Percentiles rank a stretch among this genome's conserved stretches.
Conservation (phyloP, 2,329 filamentous ascomycete genomes). For the Aspergillus pseudotamarii region DNA sequence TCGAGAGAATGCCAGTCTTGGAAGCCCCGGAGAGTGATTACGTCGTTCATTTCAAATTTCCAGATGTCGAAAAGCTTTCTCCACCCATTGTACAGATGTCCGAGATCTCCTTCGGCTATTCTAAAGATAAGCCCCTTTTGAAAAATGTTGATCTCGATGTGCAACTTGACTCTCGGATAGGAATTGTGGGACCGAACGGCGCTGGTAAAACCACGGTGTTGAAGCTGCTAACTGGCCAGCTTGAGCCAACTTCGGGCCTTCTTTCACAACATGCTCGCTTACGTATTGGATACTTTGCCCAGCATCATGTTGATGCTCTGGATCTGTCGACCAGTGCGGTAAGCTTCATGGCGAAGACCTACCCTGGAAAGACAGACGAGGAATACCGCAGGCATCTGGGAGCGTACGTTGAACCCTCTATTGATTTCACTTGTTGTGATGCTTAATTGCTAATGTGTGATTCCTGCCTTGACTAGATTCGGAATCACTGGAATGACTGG, state of each 20-base stretch:
- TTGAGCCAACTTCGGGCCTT: slow-evolving; percentile 74
- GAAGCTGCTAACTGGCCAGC: slow-evolving; percentile 90
- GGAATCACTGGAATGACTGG: slow-evolving; percentile 90
- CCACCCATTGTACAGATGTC: slow-evolving; percentile 98
- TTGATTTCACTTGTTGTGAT: background rate
- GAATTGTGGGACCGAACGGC: slow-evolving; percentile 98
- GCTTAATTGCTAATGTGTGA: slow-evolving; percentile 6
- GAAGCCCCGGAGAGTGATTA: slow-evolving; percentile 92
- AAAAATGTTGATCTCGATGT: slow-evolving; percentile 91
- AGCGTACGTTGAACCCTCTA: slow-evolving; percentile 63
- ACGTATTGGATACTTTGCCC: slow-evolving; percentile 93
- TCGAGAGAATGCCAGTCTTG: slow-evolving; percentile 93
- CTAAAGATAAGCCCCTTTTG: slow-evolving; percentile 75
- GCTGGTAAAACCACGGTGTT: slow-evolving; percentile 98
- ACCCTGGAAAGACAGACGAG: slow-evolving; percentile 89
- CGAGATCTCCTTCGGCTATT: slow-evolving; percentile 88
- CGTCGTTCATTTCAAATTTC: slow-evolving; percentile 94
- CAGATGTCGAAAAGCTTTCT: slow-evolving; percentile 94
- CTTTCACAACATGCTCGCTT: slow-evolving; percentile 88
- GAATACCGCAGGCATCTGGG: slow-evolving; percentile 95
- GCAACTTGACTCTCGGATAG: slow-evolving; percentile 95
- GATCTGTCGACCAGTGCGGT: slow-evolving; percentile 89
- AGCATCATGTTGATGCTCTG: slow-evolving; percentile 96
- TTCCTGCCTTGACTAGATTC: slow-evolving; percentile 44
- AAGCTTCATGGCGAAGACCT: slow-evolving; percentile 91